A percentile compares a stretch with the other conserved stretches of the same genome.
These are phyloP conservation scores for Aspergillus indologenus DNA, from an alignment of 495 filamentous ascomycete species.

Conservation along the genomic window DNA sequence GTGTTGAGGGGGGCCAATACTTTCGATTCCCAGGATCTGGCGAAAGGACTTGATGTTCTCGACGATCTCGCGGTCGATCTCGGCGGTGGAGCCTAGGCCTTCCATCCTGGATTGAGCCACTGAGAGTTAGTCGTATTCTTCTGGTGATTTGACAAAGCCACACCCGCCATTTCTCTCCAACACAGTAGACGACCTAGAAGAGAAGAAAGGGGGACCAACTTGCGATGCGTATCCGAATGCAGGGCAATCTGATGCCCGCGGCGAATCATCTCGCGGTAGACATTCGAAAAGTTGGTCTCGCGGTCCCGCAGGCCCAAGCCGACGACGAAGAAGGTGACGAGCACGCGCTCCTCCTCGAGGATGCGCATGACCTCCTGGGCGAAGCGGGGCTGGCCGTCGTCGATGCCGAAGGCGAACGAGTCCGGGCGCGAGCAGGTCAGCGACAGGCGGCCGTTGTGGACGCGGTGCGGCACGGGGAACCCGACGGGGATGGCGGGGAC, in stretches of 20 bases:
- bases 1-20: too few species aligned
- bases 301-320: slow-evolving; percentile 60
- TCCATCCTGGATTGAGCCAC: slow-evolving; percentile 55
- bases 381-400: slow-evolving; percentile 65
- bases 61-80: slow-evolving; percentile 69
- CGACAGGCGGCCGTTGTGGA: slow-evolving; percentile 58
- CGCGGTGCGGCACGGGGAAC: slow-evolving; percentile 56
- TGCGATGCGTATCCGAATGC: slow-evolving; percentile 72
- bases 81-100: slow-evolving; percentile 50
- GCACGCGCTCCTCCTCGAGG: slow-evolving; percentile 59
- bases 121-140: neutral
- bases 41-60: slow-evolving; percentile 59
- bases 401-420: slow-evolving; percentile 77
- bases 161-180: neutral
- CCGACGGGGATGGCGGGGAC: slow-evolving; percentile 42
- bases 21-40: slow-evolving; percentile 46
- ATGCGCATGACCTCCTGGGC: slow-evolving; percentile 64
- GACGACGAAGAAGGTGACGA: slow-evolving; percentile 78
- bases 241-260: slow-evolving; percentile 73
- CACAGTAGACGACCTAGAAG: neutral
- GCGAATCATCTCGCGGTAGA: slow-evolving; percentile 62
- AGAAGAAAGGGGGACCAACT: slow-evolving; percentile 29
- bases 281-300: slow-evolving; percentile 56
- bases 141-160: neutral
- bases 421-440: slow-evolving; percentile 69